Percentiles rank a stretch among this genome's conserved stretches.
Conservation (phyloP, 352 stramenopile genomes). For the Pythium vanterpoolii region DNA sequence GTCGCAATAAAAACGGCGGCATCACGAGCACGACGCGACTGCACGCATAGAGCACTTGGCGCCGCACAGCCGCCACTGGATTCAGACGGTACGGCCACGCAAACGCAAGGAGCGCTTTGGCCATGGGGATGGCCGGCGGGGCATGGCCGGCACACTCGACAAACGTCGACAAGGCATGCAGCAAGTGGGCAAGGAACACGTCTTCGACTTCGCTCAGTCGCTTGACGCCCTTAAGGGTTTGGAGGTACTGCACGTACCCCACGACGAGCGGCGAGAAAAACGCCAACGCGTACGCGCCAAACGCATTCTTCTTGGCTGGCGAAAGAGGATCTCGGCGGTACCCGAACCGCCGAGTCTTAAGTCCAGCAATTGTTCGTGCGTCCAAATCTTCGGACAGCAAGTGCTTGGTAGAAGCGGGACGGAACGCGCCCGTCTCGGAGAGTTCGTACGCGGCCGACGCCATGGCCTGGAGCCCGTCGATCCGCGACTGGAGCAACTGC, state of each 20-base stretch:
- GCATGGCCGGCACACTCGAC: constrained; percentile 67
- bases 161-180: constrained; percentile 63
- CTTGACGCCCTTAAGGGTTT: constrained; percentile 23
- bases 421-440: constrained; percentile 48
- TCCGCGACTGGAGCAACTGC: constrained; percentile 67
- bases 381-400: constrained; percentile 49
- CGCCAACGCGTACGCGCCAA: constrained; percentile 48
- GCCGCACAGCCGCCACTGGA: constrained; percentile 47
- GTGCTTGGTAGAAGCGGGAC: constrained; percentile 25
- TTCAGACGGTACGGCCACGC: constrained; percentile 53
- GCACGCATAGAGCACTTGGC: constrained; percentile 69
- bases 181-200: constrained; percentile 64
- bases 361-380: constrained; percentile 37
- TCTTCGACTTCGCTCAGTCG: constrained; percentile 53
- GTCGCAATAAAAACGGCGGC: constrained; percentile 46
- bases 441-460: constrained; percentile 54
- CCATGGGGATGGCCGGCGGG: constrained; percentile 58
- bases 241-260: constrained; percentile 61
- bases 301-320: constrained; percentile 53
- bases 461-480: constrained; percentile 65
- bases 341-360: constrained; percentile 69
- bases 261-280: constrained; percentile 82
- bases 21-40: constrained; percentile 68
- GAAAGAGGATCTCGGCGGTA: constrained; percentile 56
- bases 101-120: constrained; percentile 68